These are phyloP conservation scores for Colletotrichum incanum DNA, from an alignment of 2,329 filamentous ascomycete genomes.

Conservation along the genomic window DNA sequence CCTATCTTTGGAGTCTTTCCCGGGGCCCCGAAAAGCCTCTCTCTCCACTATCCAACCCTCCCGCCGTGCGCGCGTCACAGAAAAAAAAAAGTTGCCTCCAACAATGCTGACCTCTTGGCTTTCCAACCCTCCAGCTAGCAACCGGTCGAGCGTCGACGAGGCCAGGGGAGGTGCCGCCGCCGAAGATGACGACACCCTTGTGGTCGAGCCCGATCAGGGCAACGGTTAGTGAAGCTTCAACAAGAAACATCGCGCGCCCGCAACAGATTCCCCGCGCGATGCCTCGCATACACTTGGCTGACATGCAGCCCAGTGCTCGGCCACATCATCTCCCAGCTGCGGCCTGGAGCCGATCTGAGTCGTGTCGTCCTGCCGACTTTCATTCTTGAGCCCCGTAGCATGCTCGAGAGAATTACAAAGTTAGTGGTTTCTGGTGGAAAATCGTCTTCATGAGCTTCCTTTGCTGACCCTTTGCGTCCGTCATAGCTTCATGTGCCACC, in stretches of 20 bases:
- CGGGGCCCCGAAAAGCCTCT: conserved; percentile 25
- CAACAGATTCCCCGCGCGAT: conserved; percentile 1
- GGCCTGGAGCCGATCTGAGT: conserved; percentile 94
- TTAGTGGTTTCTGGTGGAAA: conserved; percentile 60
- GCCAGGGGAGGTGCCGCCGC: conserved; percentile 58
- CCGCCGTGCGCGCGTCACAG: conserved; percentile 27
- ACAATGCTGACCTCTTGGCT: conserved; percentile 62
- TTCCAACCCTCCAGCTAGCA: conserved; percentile 57
- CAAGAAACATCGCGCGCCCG: conserved; percentile 9
- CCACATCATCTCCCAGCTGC: conserved; percentile 97
- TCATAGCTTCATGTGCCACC: conserved; percentile 97
- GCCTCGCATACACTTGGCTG: conserved; percentile 22
- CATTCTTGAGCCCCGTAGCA: conserved; percentile 96
- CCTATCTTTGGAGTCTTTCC: conserved; percentile 18
- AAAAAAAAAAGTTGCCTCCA: conserved; percentile 29
- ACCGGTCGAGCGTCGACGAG: conserved; percentile 72
- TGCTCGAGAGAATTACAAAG: conserved; percentile 99
- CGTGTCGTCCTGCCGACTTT: conserved; percentile 96
- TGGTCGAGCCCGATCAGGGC: conserved; percentile 93
- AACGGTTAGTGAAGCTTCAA: conserved; percentile 76
- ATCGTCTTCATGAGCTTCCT: conserved; percentile 10
- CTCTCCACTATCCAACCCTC: conserved; percentile 35
- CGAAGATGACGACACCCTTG: conserved; percentile 80
- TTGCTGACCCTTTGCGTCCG: conserved; percentile 17
- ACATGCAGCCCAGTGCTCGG: conserved; percentile 78